Evolutionary conservation across 1,139 yeast genomes (phyloP).

Genomic region (Zygosaccharomyces pseudobailii): DNA sequence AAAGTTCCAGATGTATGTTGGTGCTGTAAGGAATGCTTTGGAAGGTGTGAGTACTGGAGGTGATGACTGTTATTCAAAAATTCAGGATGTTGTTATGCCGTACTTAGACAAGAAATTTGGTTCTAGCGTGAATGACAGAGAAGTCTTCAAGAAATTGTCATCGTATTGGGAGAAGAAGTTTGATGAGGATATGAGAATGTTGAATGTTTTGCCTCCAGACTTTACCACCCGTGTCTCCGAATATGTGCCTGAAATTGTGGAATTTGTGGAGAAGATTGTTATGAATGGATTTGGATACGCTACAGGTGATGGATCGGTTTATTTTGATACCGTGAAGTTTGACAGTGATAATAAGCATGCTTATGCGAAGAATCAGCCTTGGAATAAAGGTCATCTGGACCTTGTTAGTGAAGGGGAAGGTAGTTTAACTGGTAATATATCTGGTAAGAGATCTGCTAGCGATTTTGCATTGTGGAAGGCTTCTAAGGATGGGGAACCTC

Average conservation of each 20-base stretch:
- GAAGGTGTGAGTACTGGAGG: slow-evolving; percentile 36
- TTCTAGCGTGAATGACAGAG: slow-evolving; percentile 74
- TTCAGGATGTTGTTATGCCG: slow-evolving; percentile 73
- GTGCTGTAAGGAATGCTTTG: slow-evolving; percentile 57
- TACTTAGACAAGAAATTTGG: slow-evolving; percentile 69
- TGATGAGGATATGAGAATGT: slow-evolving; percentile 76
- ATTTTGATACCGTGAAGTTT: slow-evolving; percentile 81
- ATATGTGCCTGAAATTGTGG: slow-evolving; percentile 86
- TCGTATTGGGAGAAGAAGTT: slow-evolving; percentile 85
- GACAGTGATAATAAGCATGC: slow-evolving; percentile 68
- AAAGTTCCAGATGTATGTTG: slow-evolving; percentile 78
- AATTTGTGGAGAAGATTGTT: slow-evolving; percentile 70
- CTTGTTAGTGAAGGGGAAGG: slow-evolving; percentile 96
- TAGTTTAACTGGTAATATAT: slow-evolving; percentile 52
- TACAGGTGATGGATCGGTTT: slow-evolving; percentile 86
- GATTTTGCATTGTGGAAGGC: slow-evolving; percentile 98
- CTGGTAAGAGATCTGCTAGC: slow-evolving; percentile 64
- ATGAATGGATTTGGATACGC: slow-evolving; percentile 78
- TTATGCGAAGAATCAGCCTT: slow-evolving; percentile 95
- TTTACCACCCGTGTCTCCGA: slow-evolving; percentile 95
- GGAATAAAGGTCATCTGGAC: slow-evolving; percentile 89
- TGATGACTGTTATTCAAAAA: slow-evolving; percentile 43
- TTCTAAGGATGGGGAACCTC: slow-evolving; percentile 95
- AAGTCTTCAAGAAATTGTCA: slow-evolving; percentile 74
- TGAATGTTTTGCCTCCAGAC: slow-evolving; percentile 81